Conservation (phyloP, 23 red algal species). For the Gracilaria domingensis region DNA sequence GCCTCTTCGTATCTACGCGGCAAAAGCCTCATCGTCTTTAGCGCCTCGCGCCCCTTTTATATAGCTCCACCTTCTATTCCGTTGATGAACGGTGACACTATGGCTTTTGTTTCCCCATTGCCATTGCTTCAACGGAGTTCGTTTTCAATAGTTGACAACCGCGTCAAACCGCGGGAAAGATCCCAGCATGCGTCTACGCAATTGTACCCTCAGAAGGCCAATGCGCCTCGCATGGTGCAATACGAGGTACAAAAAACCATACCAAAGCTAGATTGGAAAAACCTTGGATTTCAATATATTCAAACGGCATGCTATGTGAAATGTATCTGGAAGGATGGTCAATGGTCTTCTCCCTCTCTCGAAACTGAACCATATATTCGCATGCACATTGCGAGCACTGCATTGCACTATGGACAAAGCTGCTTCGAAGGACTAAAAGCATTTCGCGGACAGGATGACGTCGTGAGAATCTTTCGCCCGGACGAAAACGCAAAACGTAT, state of each 20-base stretch:
- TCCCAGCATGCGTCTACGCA: background rate
- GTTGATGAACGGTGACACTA: background rate
- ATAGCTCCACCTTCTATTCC: background rate
- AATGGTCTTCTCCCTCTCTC: slow-evolving; percentile 55
- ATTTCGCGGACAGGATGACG: slow-evolving; percentile 80
- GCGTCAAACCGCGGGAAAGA: background rate
- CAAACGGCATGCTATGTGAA: slow-evolving; percentile 87
- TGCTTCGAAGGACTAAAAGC: slow-evolving; percentile 98
- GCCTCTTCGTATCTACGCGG: no score
- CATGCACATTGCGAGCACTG: slow-evolving; percentile 91
- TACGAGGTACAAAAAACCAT: background rate
- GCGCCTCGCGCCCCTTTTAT: background rate
- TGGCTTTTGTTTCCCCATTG: slow-evolving; percentile 33
- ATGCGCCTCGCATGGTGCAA: slow-evolving; percentile 17
- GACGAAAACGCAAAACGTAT: slow-evolving; percentile 92
- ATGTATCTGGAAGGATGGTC: slow-evolving; percentile 65
- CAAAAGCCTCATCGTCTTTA: no score
- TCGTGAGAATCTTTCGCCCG: slow-evolving; percentile 85
- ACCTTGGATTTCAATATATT: slow-evolving; percentile 87
- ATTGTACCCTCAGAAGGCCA: background rate
- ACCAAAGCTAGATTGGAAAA: slow-evolving; percentile 78
- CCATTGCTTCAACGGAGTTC: slow-evolving; percentile 1
- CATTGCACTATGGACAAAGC: slow-evolving; percentile 93
- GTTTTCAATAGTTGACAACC: background rate
- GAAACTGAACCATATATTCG: slow-evolving; percentile 57